A percentile compares a stretch with the other conserved stretches of the same genome.
Evolutionary conservation across 1,139 yeast species (phyloP).

Genomic region (Kodamaea derodonti): DNA sequence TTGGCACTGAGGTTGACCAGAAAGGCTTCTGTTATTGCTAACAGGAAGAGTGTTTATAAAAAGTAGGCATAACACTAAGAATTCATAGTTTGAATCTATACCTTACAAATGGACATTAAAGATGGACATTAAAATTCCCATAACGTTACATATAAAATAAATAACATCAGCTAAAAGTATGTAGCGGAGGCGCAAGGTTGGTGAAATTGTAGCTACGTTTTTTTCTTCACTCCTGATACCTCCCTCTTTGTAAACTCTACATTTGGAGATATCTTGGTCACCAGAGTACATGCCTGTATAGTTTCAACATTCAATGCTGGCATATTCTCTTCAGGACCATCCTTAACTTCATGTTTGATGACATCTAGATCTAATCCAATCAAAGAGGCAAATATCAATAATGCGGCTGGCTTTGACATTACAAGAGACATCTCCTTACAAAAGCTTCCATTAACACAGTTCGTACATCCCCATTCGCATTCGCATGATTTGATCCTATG

Average conservation of each 20-base stretch:
- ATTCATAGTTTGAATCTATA: too few relatives aligned
- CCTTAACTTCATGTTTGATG: slow-evolving; percentile 40
- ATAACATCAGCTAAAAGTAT: too few relatives aligned
- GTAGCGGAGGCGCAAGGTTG: too few relatives aligned
- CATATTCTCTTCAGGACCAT: slow-evolving; percentile 85
- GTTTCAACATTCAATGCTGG: slow-evolving; percentile 69
- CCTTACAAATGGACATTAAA: too few relatives aligned
- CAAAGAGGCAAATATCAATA: slow-evolving; percentile 58
- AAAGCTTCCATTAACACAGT: slow-evolving; percentile 72
- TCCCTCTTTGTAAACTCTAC: slow-evolving; percentile 59
- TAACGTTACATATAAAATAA: too few relatives aligned
- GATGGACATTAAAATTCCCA: too few relatives aligned
- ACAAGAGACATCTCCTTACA: slow-evolving; percentile 83
- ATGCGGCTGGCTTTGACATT: slow-evolving; percentile 81
- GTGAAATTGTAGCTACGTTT: too few relatives aligned
- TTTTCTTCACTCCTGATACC: too few relatives aligned
- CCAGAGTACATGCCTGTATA: slow-evolving; percentile 46
- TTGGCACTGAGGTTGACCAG: slow-evolving; percentile 29
- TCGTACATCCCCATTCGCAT: slow-evolving; percentile 88
- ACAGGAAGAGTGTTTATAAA: slow-evolving; percentile 13
- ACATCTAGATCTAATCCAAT: slow-evolving; percentile 43
- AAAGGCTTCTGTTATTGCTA: slow-evolving; percentile 30
- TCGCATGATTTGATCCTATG: slow-evolving; percentile 59
- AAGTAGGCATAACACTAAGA: slow-evolving; percentile 2
- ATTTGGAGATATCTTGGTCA: slow-evolving; percentile 55